Conservation (phyloP, 306 rosid genomes). For the Vigna radiata region DNA sequence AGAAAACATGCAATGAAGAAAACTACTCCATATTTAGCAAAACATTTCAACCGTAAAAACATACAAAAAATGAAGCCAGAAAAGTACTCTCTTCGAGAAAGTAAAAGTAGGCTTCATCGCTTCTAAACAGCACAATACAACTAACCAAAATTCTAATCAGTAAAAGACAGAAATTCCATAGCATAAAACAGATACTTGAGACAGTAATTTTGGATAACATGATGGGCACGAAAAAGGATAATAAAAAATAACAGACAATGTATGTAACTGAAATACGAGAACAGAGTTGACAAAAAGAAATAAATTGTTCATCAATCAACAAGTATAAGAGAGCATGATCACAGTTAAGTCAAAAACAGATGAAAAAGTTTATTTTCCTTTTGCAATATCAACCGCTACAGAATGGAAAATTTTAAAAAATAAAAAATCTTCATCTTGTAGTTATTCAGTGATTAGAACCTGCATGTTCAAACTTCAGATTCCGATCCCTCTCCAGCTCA, state of each 20-base stretch:
- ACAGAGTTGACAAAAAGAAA: slow-evolving; percentile 27
- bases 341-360: slow-evolving; percentile 33
- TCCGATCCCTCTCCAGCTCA: slow-evolving; percentile 80
- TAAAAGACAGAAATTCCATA: slow-evolving; percentile 9
- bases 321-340: slow-evolving; percentile 22
- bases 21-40: slow-evolving; percentile 1
- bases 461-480: slow-evolving; percentile 65
- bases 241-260: background rate
- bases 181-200: background rate
- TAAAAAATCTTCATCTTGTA: slow-evolving; percentile 23
- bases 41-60: background rate
- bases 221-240: background rate
- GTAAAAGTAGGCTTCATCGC: background rate
- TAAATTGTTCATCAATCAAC: background rate
- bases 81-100: slow-evolving; percentile 8
- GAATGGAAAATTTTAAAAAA: slow-evolving; percentile 1
- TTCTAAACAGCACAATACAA: background rate
- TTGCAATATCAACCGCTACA: slow-evolving; percentile 14
- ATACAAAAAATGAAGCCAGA: slow-evolving; percentile 12
- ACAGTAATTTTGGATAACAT: background rate
- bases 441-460: slow-evolving; percentile 54
- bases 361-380: background rate
- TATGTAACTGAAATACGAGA: background rate
- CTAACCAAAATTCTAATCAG: slow-evolving; percentile 23
- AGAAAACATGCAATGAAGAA: slow-evolving; percentile 3